Percentiles rank a stretch among this genome's conserved stretches.
Evolutionary conservation across 306 rosid species (phyloP).

Genomic region (Acacia confusa): DNA sequence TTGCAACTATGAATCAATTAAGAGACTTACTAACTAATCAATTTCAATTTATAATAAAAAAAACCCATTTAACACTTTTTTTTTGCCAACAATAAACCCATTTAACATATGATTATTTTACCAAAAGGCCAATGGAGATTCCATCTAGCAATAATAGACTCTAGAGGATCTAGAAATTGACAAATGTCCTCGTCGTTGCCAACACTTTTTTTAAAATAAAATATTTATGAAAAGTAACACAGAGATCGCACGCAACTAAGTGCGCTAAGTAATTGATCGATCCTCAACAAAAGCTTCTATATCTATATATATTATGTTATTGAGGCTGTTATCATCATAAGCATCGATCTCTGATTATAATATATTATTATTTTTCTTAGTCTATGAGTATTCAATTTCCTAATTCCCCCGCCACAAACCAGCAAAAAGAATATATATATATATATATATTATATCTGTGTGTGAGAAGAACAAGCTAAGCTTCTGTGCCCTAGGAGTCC

Average conservation of each 20-base stretch:
- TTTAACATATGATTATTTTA: background rate
- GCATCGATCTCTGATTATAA: background rate
- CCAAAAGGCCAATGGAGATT: background rate
- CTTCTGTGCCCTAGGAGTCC: background rate
- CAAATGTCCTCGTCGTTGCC: constrained; percentile 7
- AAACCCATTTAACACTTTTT: no score
- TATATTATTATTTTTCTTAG: background rate
- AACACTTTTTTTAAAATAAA: background rate
- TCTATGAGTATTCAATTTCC: background rate
- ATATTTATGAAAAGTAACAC: background rate
- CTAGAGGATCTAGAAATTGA: constrained; percentile 12
- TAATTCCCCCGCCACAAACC: background rate
- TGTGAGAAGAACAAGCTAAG: background rate
- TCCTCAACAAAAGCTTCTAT: background rate
- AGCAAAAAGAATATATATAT: background rate
- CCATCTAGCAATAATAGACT: background rate
- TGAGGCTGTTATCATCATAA: background rate
- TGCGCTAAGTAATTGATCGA: constrained; percentile 4
- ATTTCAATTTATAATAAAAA: background rate
- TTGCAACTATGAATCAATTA: background rate
- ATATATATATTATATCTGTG: no score
- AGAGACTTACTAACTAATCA: constrained; percentile 1
- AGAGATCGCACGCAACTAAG: background rate
- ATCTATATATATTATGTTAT: background rate
- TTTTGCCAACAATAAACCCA: no score